phyloP scores from a whole-genome alignment of 495 filamentous ascomycete species.

The Aspergillus ostianus region DNA sequence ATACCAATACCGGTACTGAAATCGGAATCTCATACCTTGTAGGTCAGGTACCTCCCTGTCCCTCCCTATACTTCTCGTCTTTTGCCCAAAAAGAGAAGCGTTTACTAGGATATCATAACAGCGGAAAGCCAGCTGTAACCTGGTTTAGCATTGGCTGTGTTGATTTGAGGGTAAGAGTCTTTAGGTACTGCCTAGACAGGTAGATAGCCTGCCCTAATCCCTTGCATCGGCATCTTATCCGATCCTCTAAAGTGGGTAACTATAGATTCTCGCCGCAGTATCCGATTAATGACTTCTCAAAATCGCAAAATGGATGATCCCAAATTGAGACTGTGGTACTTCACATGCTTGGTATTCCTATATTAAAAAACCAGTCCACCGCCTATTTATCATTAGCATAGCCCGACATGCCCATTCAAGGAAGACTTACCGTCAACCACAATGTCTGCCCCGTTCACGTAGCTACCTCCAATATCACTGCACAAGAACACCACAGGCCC shows the following conservation, averaged over 20 bases:
- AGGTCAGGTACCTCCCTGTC: no score
- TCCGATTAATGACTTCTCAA: not conserved
- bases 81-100: not conserved
- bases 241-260: not conserved
- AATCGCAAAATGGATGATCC: no score
- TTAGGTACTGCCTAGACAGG: not conserved
- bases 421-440: slow-evolving; percentile 51
- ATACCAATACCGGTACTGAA: not conserved
- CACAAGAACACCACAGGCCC: slow-evolving; percentile 66
- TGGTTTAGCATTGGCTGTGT: not conserved
- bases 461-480: slow-evolving; percentile 57
- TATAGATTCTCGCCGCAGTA: not conserved
- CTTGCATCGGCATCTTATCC: not conserved
- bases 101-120: not conserved
- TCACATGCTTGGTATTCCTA: not conserved
- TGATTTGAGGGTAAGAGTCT: not conserved
- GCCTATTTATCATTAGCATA: not conserved
- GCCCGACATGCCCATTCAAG: not conserved
- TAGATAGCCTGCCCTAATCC: not conserved
- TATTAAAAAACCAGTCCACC: slow-evolving; percentile 9
- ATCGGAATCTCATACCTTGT: not conserved
- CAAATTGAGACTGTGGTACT: no score
- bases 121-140: not conserved
- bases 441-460: slow-evolving; percentile 65
- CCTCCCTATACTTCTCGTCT: not conserved